phyloP scores from a whole-genome alignment of 2,329 filamentous ascomycete genomes.

The Trichophyton schoenleinii region DNA sequence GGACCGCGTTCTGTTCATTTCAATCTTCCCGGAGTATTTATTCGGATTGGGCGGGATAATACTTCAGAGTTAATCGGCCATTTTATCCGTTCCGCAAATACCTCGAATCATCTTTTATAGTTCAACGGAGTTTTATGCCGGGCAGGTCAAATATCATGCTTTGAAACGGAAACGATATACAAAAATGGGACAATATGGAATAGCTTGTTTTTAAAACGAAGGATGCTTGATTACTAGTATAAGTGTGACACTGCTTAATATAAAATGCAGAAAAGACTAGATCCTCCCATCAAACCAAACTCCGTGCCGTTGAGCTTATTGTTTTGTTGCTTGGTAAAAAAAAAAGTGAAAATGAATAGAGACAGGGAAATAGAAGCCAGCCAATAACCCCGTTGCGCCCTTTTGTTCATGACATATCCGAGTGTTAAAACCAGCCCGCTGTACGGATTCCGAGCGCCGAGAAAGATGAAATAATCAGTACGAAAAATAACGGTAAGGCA shows the following conservation, averaged over 20 bases:
- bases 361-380: neutral
- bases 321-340: neutral
- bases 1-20: neutral
- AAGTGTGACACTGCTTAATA: neutral
- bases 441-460: neutral
- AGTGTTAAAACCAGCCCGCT: neutral
- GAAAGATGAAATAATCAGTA: neutral
- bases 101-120: neutral
- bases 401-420: constrained; percentile 1
- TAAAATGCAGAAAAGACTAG: neutral
- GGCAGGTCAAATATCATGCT: neutral
- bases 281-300: neutral
- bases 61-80: neutral
- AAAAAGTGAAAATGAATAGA: neutral
- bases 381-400: neutral
- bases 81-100: neutral
- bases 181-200: neutral
- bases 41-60: constrained; percentile 4
- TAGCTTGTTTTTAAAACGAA: neutral
- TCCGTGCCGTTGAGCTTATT: neutral
- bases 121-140: constrained; percentile 4
- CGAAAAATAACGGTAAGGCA: neutral
- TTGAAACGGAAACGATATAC: neutral
- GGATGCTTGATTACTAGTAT: constrained; percentile 1
- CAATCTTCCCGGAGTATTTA: neutral